These are phyloP conservation scores for Zarea fungicola DNA, from an alignment of 2,329 filamentous ascomycete genomes.

Conservation along the genomic window DNA sequence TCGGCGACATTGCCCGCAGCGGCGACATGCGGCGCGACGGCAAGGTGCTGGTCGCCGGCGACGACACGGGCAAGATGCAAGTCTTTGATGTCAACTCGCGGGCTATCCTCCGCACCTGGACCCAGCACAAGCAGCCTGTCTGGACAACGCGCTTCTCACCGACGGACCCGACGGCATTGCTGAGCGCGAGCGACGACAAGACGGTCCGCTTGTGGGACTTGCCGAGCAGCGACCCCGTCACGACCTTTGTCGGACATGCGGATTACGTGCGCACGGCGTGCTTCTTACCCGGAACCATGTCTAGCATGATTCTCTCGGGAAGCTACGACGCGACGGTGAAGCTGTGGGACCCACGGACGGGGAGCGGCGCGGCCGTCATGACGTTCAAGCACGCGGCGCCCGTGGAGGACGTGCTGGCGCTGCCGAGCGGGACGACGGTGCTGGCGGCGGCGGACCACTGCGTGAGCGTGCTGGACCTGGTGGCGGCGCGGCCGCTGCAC, in stretches of 20 bases:
- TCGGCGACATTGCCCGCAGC: constrained; percentile 84
- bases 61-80: constrained; percentile 87
- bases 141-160: constrained; percentile 93
- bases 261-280: constrained; percentile 88
- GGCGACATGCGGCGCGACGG: constrained; percentile 87
- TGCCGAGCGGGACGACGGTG: constrained; percentile 80
- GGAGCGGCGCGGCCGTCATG: constrained; percentile 66
- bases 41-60: constrained; percentile 81
- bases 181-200: constrained; percentile 88
- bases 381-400: constrained; percentile 91
- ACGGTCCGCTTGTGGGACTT: constrained; percentile 94
- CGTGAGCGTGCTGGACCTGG: constrained; percentile 86
- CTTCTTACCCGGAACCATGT: constrained; percentile 71
- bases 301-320: constrained; percentile 78
- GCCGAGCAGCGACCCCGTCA: constrained; percentile 68
- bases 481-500: constrained; percentile 82
- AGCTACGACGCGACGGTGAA: constrained; percentile 93
- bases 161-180: constrained; percentile 74
- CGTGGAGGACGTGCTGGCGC: constrained; percentile 80
- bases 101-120: constrained; percentile 93
- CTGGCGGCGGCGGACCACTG: constrained; percentile 79
- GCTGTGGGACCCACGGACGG: constrained; percentile 83
- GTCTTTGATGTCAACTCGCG: constrained; percentile 87
- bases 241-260: constrained; percentile 77
- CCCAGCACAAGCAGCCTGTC: constrained; percentile 87